Percentiles rank a stretch among this genome's conserved stretches.
These are phyloP conservation scores for Gardenia jasminoides DNA, from an alignment of 257 asterid genomes.

Conservation along the genomic window DNA sequence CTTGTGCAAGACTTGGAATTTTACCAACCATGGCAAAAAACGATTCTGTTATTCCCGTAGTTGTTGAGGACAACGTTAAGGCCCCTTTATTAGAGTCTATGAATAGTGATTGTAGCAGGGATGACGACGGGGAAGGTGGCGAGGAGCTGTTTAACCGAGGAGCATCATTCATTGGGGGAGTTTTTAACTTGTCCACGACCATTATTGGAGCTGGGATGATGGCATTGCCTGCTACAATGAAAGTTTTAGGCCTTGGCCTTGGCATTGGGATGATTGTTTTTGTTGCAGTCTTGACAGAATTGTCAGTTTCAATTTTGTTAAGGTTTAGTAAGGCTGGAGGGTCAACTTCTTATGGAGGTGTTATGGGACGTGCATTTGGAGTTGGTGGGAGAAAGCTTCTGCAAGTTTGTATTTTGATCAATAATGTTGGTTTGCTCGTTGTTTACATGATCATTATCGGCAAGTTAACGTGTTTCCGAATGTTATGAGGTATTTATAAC, in stretches of 20 bases:
- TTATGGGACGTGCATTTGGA: conserved; percentile 56
- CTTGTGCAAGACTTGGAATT: neutral
- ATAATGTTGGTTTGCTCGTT: conserved; percentile 50
- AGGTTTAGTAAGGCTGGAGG: conserved; percentile 43
- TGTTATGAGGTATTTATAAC: neutral
- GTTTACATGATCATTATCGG: conserved; percentile 71
- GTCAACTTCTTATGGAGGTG: conserved; percentile 47
- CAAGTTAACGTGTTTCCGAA: conserved; percentile 4
- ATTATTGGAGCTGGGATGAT: conserved; percentile 71
- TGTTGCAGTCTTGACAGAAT: conserved; percentile 51
- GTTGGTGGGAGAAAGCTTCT: conserved; percentile 34
- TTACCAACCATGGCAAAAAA: conserved; percentile 16
- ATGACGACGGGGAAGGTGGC: neutral
- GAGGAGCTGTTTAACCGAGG: conserved; percentile 37
- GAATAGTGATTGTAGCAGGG: conserved; percentile 14
- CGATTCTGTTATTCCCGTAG: conserved; percentile 24
- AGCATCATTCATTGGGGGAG: conserved; percentile 60
- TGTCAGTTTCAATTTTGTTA: conserved; percentile 38
- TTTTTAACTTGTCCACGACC: conserved; percentile 58
- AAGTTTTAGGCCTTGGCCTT: conserved; percentile 55
- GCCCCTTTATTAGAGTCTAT: conserved; percentile 32
- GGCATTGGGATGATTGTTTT: conserved; percentile 43
- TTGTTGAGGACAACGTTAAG: conserved; percentile 32
- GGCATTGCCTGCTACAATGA: conserved; percentile 69
- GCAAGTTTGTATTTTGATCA: conserved; percentile 47